Evolutionary conservation across 768 basidiomycete genomes (phyloP).

Genomic region (Royoungia palumana): DNA sequence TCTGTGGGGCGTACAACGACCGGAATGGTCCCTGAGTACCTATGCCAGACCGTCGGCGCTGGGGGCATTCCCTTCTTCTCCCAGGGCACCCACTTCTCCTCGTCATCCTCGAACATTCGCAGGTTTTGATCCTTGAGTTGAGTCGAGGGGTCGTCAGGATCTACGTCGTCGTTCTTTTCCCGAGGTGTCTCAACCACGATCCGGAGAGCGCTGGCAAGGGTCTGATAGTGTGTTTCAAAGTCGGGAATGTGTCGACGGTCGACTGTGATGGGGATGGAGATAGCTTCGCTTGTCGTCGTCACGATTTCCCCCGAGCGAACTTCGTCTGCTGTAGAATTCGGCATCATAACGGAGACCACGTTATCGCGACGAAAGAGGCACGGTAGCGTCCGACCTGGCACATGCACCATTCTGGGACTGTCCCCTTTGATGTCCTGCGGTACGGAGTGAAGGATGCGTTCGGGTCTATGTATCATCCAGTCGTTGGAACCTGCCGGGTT

Average conservation of each 20-base stretch:
- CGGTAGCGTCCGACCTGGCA: too few species aligned
- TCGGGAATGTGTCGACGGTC: background rate
- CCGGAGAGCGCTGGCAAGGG: constrained; percentile 4
- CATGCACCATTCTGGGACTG: background rate
- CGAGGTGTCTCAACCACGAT: background rate
- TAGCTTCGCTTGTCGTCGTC: constrained; percentile 5
- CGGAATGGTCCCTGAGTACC: background rate
- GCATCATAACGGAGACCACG: constrained; percentile 3
- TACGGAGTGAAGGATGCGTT: background rate
- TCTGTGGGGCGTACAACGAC: constrained; percentile 1
- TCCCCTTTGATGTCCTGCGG: background rate
- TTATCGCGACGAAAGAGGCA: background rate
- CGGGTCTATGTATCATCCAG: background rate
- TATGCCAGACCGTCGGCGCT: background rate
- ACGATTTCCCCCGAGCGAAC: background rate
- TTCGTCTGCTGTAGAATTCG: constrained; percentile 3
- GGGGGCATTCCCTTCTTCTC: background rate
- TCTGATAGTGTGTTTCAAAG: constrained; percentile 16
- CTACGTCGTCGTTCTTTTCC: background rate
- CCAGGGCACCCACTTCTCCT: constrained; percentile 23
- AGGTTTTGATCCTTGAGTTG: background rate
- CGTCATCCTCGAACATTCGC: constrained; percentile 10
- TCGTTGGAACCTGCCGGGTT: background rate
- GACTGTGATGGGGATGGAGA: constrained; percentile 7
- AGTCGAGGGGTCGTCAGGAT: constrained; percentile 7